Evolutionary conservation across 345 rosid species (phyloP).

Genomic region (Populus euphratica): DNA sequence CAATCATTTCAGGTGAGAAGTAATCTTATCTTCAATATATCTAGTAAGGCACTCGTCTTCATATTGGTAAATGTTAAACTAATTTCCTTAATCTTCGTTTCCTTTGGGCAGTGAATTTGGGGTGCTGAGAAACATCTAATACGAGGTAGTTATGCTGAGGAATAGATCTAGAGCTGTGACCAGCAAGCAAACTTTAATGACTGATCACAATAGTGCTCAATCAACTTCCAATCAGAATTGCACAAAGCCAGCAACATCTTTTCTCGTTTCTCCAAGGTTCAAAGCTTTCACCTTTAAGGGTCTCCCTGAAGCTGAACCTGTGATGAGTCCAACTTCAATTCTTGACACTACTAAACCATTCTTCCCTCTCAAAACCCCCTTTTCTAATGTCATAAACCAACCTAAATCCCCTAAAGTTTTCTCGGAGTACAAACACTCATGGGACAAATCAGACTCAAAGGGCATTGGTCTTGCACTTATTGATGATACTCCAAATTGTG

Average conservation of each 20-base stretch:
- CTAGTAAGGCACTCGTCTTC: background rate
- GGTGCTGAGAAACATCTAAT: background rate
- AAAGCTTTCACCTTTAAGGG: slow-evolving; percentile 44
- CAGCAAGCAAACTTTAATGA: slow-evolving; percentile 58
- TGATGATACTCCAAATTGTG: slow-evolving; percentile 17
- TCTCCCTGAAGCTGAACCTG: slow-evolving; percentile 42
- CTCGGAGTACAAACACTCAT: slow-evolving; percentile 21
- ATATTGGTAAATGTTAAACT: background rate
- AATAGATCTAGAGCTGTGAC: slow-evolving; percentile 47
- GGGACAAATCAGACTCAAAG: slow-evolving; percentile 33
- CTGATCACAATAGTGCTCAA: slow-evolving; percentile 44
- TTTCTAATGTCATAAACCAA: slow-evolving; percentile 21
- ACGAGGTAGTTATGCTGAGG: slow-evolving; percentile 40
- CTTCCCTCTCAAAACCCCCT: slow-evolving; percentile 35
- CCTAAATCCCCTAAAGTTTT: slow-evolving; percentile 37
- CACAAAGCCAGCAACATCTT: slow-evolving; percentile 30
- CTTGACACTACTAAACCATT: slow-evolving; percentile 49
- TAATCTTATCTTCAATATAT: background rate
- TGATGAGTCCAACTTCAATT: slow-evolving; percentile 57
- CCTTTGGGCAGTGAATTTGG: background rate
- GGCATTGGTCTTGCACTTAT: slow-evolving; percentile 60
- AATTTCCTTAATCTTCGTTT: background rate
- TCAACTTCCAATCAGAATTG: slow-evolving; percentile 28
- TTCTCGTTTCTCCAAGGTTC: slow-evolving; percentile 52
- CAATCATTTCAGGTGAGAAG: slow-evolving; percentile 24